Percentiles rank a stretch among this genome's conserved stretches.
phyloP scores from a whole-genome alignment of 148 eudicot species.

The Rhododendron simsii region DNA sequence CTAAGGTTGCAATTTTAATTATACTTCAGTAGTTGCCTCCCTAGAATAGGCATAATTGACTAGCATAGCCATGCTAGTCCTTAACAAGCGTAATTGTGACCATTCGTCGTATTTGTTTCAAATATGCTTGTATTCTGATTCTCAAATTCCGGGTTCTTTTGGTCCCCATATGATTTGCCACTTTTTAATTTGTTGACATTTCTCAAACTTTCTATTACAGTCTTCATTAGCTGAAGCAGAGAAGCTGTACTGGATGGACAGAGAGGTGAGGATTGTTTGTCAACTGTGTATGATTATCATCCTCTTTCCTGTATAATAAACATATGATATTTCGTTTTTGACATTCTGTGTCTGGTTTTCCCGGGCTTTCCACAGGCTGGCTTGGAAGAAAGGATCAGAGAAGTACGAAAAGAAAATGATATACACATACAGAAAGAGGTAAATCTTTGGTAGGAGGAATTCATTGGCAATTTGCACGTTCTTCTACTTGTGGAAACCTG shows the following conservation, averaged over 20 bases:
- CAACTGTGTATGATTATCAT: not conserved
- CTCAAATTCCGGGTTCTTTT: not conserved
- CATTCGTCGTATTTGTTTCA: not conserved
- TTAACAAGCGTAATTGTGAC: not conserved
- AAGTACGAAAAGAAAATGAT: not conserved
- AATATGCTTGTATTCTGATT: not conserved
- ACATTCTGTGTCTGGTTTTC: not conserved
- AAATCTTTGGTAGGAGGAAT: not conserved
- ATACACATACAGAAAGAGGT: not conserved
- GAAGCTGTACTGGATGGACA: conserved; percentile 36
- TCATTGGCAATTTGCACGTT: not conserved
- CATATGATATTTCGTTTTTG: not conserved
- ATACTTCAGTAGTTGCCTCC: not conserved
- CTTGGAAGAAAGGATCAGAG: conserved; percentile 1
- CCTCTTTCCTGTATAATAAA: not conserved
- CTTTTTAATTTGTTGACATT: not conserved
- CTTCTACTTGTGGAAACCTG: not conserved
- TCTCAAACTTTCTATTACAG: conserved; percentile 25
- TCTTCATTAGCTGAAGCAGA: conserved; percentile 28
- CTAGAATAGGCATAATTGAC: not conserved
- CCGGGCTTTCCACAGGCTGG: not conserved
- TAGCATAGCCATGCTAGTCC: not conserved
- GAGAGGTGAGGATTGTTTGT: conserved; percentile 32
- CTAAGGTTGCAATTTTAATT: not conserved
- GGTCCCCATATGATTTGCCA: not conserved